Evolutionary conservation across 768 basidiomycete species (phyloP).

Genomic region (Mycena albidolilacea): DNA sequence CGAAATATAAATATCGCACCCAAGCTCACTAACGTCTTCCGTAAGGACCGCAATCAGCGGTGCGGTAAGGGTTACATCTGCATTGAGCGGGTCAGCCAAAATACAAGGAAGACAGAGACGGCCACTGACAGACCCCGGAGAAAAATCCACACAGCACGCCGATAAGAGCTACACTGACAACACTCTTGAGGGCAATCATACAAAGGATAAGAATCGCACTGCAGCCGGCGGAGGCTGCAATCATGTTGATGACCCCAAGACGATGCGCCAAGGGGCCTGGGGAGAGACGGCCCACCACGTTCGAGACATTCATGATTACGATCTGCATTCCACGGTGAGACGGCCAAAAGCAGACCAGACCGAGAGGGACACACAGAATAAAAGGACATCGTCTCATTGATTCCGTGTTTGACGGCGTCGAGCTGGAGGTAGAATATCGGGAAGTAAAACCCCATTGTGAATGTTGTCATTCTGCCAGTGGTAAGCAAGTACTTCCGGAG

Average conservation of each 20-base stretch:
- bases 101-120: neutral
- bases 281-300: slow-evolving; percentile 55
- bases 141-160: slow-evolving; percentile 52
- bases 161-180: slow-evolving; percentile 45
- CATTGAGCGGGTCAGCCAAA: neutral
- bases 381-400: slow-evolving; percentile 53
- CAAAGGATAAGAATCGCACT: slow-evolving; percentile 49
- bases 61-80: slow-evolving; percentile 49
- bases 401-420: slow-evolving; percentile 51
- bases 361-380: slow-evolving; percentile 50
- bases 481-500: neutral
- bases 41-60: slow-evolving; percentile 52
- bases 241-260: slow-evolving; percentile 48
- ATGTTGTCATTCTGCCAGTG: slow-evolving; percentile 25
- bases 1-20: slow-evolving; percentile 43
- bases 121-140: slow-evolving; percentile 51
- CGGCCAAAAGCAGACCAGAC: neutral
- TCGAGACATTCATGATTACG: slow-evolving; percentile 56
- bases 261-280: slow-evolving; percentile 50
- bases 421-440: slow-evolving; percentile 61
- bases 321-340: slow-evolving; percentile 40
- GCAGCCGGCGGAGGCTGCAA: slow-evolving; percentile 40
- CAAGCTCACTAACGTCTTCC: slow-evolving; percentile 50
- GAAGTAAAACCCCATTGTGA: slow-evolving; percentile 48
- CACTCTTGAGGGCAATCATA: slow-evolving; percentile 49